phyloP scores from a whole-genome alignment of 345 rosid genomes.

The Eucalyptus albens region DNA sequence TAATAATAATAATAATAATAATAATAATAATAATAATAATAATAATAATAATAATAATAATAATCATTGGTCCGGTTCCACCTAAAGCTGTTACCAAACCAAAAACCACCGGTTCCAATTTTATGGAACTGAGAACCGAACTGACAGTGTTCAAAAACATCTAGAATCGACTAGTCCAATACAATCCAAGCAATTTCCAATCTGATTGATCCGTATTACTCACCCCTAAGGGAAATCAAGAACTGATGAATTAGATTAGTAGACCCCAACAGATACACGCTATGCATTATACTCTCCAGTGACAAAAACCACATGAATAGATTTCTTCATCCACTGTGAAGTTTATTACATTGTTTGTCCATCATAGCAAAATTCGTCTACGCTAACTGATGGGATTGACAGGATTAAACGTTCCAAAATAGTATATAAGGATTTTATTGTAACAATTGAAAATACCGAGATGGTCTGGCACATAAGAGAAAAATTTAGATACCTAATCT shows the following conservation, averaged over 20 bases:
- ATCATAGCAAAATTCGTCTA: too few relatives aligned
- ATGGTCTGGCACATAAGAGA: not conserved
- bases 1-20: too few relatives aligned
- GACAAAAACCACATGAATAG: not conserved
- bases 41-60: too few relatives aligned
- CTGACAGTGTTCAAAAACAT: fast-evolving
- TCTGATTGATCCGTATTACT: too few relatives aligned
- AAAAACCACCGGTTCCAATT: fast-evolving
- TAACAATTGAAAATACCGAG: not conserved
- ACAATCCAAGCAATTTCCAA: too few relatives aligned
- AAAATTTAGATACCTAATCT: not conserved
- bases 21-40: too few relatives aligned
- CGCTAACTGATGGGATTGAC: not conserved
- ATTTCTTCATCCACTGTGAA: not conserved
- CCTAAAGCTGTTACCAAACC: too few relatives aligned
- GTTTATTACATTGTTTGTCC: not conserved
- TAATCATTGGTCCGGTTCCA: too few relatives aligned
- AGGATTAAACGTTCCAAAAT: not conserved
- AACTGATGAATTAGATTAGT: not conserved
- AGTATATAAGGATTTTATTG: not conserved
- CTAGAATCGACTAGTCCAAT: too few relatives aligned
- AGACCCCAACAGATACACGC: not conserved
- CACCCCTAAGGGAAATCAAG: not conserved
- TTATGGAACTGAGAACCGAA: too few relatives aligned
- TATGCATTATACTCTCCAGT: not conserved